phyloP scores from a whole-genome alignment of 192 early-diverging fungal genomes.

The Gonapodya prolifera region DNA sequence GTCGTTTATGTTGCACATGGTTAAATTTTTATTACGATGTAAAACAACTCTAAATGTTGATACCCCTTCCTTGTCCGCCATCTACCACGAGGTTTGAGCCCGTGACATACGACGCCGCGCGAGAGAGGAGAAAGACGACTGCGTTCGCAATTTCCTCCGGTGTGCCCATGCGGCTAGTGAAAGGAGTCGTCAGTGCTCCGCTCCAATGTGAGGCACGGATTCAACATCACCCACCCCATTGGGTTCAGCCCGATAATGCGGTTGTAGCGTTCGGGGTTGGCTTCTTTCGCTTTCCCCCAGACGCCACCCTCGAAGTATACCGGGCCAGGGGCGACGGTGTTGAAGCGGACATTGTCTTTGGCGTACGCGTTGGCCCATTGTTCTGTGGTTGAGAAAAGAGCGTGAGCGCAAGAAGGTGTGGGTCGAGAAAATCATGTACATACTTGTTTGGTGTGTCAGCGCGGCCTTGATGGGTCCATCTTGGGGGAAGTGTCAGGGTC shows the following conservation, averaged over 20 bases:
- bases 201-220: too few species aligned
- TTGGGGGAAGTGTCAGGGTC: background rate
- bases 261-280: background rate
- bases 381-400: background rate
- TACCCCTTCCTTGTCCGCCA: background rate
- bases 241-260: background rate
- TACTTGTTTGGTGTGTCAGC: background rate
- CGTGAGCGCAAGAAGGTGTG: background rate
- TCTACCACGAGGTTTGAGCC: background rate
- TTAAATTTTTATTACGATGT: too few species aligned
- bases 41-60: too few species aligned
- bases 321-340: background rate
- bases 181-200: too few species aligned
- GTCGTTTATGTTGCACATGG: too few species aligned
- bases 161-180: background rate
- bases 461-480: background rate
- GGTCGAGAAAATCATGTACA: background rate
- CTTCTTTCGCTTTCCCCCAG: background rate
- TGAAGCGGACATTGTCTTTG: background rate
- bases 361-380: background rate
- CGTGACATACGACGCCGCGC: background rate
- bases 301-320: background rate
- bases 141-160: conserved; percentile 3
- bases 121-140: background rate
- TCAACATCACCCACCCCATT: background rate